Evolutionary conservation across 306 rosid species (phyloP).

Genomic region (Prunus fruticosa): DNA sequence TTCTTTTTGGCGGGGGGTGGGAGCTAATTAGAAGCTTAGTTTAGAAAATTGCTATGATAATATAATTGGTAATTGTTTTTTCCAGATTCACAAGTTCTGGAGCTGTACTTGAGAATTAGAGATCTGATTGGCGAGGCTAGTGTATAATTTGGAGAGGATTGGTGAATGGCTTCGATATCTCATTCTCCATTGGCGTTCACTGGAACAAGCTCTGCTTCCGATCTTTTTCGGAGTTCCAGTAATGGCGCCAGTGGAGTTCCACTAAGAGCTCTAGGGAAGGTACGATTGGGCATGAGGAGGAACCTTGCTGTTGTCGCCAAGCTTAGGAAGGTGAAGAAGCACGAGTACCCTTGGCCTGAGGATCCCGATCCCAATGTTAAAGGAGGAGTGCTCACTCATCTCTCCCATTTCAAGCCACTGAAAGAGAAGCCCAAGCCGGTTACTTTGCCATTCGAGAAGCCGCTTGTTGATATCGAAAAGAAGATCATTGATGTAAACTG

Average conservation of each 20-base stretch:
- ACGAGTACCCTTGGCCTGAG: constrained; percentile 84
- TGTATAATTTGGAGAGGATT: constrained; percentile 29
- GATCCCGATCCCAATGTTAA: constrained; percentile 83
- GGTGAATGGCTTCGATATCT: constrained; percentile 68
- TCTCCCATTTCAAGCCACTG: constrained; percentile 78
- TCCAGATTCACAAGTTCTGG: constrained; percentile 20
- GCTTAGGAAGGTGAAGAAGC: constrained; percentile 73
- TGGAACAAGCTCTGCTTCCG: constrained; percentile 58
- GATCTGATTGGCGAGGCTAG: constrained; percentile 38
- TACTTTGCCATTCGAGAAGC: constrained; percentile 76
- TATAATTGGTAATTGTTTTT: neutral
- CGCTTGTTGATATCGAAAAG: constrained; percentile 76
- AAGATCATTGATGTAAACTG: constrained; percentile 70
- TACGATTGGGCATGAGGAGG: constrained; percentile 42
- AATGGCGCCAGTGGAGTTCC: constrained; percentile 65
- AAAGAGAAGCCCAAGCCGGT: constrained; percentile 71
- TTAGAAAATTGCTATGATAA: neutral
- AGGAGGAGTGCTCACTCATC: constrained; percentile 69
- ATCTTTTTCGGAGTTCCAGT: constrained; percentile 76
- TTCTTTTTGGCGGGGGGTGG: neutral
- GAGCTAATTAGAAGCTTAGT: neutral
- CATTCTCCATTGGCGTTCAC: constrained; percentile 44
- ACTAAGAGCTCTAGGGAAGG: constrained; percentile 60
- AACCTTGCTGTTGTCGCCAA: constrained; percentile 54
- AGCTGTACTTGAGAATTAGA: constrained; percentile 23